phyloP scores from a whole-genome alignment of 768 basidiomycete species.

The Suillus fuscotomentosus region DNA sequence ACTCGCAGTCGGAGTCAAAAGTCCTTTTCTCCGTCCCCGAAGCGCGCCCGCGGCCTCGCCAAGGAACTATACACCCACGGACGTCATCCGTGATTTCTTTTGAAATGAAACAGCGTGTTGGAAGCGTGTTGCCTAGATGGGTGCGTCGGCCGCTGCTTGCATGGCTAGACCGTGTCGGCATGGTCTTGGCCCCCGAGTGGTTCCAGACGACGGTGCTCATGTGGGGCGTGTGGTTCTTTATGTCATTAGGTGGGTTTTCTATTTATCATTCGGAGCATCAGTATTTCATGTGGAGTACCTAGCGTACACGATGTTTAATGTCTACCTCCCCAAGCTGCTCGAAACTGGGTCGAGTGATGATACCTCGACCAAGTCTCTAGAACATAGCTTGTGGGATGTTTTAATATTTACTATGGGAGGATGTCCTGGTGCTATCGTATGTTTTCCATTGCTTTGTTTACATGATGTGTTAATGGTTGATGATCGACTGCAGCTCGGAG shows the following conservation, averaged over 20 bases:
- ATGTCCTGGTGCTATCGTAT: slow-evolving; percentile 79
- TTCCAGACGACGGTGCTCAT: slow-evolving; percentile 71
- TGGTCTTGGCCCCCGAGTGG: slow-evolving; percentile 79
- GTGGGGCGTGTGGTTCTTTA: slow-evolving; percentile 74
- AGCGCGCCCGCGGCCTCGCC: slow-evolving; percentile 6
- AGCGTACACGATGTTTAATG: slow-evolving; percentile 94
- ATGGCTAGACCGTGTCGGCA: slow-evolving; percentile 65
- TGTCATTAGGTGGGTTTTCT: slow-evolving; percentile 64
- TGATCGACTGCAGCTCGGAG: slow-evolving; percentile 60
- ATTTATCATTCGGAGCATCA: not conserved
- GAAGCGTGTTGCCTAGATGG: slow-evolving; percentile 49
- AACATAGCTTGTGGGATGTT: slow-evolving; percentile 80
- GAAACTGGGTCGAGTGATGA: slow-evolving; percentile 44
- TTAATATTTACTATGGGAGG: slow-evolving; percentile 83
- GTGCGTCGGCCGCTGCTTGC: slow-evolving; percentile 58
- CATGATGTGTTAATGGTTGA: slow-evolving; percentile 1
- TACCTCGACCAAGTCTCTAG: slow-evolving; percentile 42
- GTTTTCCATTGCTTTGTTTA: slow-evolving; percentile 24
- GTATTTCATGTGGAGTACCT: not conserved
- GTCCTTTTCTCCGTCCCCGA: not conserved
- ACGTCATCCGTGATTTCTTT: slow-evolving; percentile 40
- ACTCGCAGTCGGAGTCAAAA: slow-evolving; percentile 17
- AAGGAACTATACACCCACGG: slow-evolving; percentile 18
- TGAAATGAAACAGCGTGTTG: slow-evolving; percentile 39
- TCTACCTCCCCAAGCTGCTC: slow-evolving; percentile 83